Evolutionary conservation across 805 yeast species (phyloP).

Genomic region (Debaryomyces tyrocola): DNA sequence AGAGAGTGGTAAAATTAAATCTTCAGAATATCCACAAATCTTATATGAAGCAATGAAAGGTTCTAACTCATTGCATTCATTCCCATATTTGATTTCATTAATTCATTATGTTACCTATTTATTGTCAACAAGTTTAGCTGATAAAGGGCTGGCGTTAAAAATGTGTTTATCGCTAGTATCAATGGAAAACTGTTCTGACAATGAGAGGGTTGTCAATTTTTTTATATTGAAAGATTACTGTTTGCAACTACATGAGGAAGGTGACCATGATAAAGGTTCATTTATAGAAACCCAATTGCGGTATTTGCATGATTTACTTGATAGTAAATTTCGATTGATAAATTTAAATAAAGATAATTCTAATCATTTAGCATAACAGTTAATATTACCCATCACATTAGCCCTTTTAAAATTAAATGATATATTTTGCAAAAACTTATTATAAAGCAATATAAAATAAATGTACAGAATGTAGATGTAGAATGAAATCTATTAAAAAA

Average conservation of each 20-base stretch:
- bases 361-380: not conserved
- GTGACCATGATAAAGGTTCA: constrained; percentile 17
- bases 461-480: constrained; percentile 6
- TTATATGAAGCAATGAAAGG: not conserved
- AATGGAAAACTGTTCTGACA: constrained; percentile 12
- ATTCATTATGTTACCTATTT: constrained; percentile 14
- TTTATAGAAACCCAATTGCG: constrained; percentile 11
- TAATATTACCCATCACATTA: too few relatives aligned
- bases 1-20: not conserved
- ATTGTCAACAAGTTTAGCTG: constrained; percentile 12
- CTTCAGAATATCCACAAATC: not conserved
- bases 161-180: constrained; percentile 14
- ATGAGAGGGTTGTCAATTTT: constrained; percentile 18
- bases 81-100: constrained; percentile 17
- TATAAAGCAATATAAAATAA: constrained; percentile 2
- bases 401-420: not conserved
- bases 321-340: constrained; percentile 9
- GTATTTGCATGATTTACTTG: constrained; percentile 5
- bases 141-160: constrained; percentile 13
- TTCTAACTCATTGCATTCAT: not conserved
- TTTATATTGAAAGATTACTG: constrained; percentile 17
- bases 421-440: not conserved
- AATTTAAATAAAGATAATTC: not conserved
- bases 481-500: not conserved
- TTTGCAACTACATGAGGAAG: constrained; percentile 11